Conservation (phyloP, 164 flowering plant genomes). For the Brasenia schreberi region DNA sequence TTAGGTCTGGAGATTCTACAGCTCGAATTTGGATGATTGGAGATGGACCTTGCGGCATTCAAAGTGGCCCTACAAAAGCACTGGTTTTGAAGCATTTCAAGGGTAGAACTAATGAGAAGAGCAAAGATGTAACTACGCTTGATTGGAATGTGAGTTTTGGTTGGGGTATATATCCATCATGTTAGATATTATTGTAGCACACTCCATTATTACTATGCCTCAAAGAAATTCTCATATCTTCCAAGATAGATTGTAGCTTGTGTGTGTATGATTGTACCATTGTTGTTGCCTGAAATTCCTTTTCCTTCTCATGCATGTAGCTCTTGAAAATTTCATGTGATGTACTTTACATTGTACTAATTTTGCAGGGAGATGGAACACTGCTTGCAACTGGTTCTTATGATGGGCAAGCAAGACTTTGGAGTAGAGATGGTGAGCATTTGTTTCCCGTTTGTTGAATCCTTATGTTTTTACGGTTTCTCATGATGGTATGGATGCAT, state of each 20-base stretch:
- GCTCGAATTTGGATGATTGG: slow-evolving; percentile 90
- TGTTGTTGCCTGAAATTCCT: background rate
- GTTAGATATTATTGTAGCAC: background rate
- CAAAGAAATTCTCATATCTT: background rate
- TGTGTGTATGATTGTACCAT: background rate
- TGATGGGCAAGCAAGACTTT: slow-evolving; percentile 97
- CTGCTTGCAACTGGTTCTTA: slow-evolving; percentile 98
- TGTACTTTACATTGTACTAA: too few species aligned
- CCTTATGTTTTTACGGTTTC: background rate
- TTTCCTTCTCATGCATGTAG: background rate
- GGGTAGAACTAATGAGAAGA: slow-evolving; percentile 77
- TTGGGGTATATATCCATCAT: background rate
- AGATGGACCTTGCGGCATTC: slow-evolving; percentile 46
- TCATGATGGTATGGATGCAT: too few species aligned
- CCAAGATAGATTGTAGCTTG: background rate
- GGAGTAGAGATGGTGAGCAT: slow-evolving; percentile 78
- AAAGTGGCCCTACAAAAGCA: slow-evolving; percentile 41
- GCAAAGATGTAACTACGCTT: slow-evolving; percentile 94
- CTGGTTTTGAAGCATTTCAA: slow-evolving; percentile 78
- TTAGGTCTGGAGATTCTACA: slow-evolving; percentile 94
- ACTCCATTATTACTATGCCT: background rate
- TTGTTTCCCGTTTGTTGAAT: background rate
- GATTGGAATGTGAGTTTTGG: slow-evolving; percentile 92
- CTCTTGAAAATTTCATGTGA: background rate
- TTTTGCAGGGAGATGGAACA: slow-evolving; percentile 76